Base-by-base conservation (phyloP, 352 stramenopile genomes). In the Globisporangium splendens region DNA sequence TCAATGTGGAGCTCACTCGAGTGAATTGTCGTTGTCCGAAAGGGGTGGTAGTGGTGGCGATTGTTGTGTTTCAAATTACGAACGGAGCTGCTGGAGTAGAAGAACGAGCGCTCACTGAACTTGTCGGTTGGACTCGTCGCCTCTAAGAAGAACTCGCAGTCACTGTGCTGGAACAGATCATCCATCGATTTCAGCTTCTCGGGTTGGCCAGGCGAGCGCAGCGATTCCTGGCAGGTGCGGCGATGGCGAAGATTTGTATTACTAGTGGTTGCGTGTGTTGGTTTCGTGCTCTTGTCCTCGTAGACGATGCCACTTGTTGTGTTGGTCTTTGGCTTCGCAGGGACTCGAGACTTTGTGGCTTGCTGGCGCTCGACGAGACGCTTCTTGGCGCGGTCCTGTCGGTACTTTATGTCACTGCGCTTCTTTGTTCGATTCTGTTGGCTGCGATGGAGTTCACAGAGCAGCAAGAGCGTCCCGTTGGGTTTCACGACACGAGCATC, bases 351-450 rank as follows among this genome's bases (percentile, higher is more conserved):
- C 20, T 46, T 21, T 17, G 1, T 22, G 38, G 18, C n/a, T 28
- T 51, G 53, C 35, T 74, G 61, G 4, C 73, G 73, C 28, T 73
- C 56, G 2, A 65, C 56, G 52, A 78, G 58, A 6, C 82, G 79
- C 54, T 89, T 88, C 57, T 75, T 76, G 44, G 77, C 73, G 15
- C 82, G 82, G 50, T 89, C 61, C 28, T 86, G 73, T 15, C 83
- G 72, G 65, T 88, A 89, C 60, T 92, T 90, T 61, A 88, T 80
- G 59, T 94, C 84, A 54, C 82, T 92, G 8, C 82, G 80, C 62
- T 92, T 92, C 69, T 94, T 94, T 22, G 83, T 93, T n/a, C 83
- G 73, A 52, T 95, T 95, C 61, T 93, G 83, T 59, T 93, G 84
- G 56, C 73, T 75, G 41, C 85, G 83, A 46, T 95, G 85, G 62